phyloP scores from a whole-genome alignment of 495 filamentous ascomycete species.

The Xylaria telfairii region DNA sequence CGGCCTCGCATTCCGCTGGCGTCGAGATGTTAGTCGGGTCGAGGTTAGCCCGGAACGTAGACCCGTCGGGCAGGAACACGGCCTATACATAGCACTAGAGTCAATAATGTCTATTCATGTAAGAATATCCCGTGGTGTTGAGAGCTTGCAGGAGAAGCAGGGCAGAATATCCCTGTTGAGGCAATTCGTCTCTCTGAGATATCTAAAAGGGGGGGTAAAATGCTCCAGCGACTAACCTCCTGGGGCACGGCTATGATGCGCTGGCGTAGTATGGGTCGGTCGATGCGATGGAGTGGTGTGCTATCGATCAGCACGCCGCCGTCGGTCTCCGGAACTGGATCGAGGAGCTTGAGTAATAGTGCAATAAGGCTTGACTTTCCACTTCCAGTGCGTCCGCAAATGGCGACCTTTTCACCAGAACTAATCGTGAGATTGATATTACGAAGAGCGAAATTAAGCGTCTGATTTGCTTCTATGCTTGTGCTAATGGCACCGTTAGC shows the following conservation, averaged over 20 bases:
- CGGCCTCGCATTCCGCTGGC: slow-evolving; percentile 50
- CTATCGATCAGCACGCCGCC: slow-evolving; percentile 53
- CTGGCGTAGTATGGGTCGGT: slow-evolving; percentile 32
- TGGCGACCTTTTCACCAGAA: slow-evolving; percentile 33
- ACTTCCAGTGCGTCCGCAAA: slow-evolving; percentile 39
- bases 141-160: too few relatives aligned
- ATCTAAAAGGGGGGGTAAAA: too few relatives aligned
- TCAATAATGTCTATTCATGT: too few relatives aligned
- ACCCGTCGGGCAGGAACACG: slow-evolving; percentile 59
- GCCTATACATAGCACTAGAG: too few relatives aligned
- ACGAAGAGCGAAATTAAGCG: slow-evolving; percentile 28
- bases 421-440: slow-evolving; percentile 37
- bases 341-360: slow-evolving; percentile 45
- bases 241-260: slow-evolving; percentile 55
- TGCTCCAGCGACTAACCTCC: too few relatives aligned
- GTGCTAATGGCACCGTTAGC: slow-evolving; percentile 14
- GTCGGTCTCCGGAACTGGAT: slow-evolving; percentile 27
- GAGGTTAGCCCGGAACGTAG: slow-evolving; percentile 49
- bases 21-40: slow-evolving; percentile 44
- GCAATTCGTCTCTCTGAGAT: too few relatives aligned
- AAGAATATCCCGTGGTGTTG: too few relatives aligned
- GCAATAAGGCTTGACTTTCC: slow-evolving; percentile 49
- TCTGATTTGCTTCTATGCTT: background rate
- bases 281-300: slow-evolving; percentile 43
- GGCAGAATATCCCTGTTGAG: too few relatives aligned